Evolutionary conservation across 345 rosid genomes (phyloP).

Genomic region (Toxicodendron radicans): DNA sequence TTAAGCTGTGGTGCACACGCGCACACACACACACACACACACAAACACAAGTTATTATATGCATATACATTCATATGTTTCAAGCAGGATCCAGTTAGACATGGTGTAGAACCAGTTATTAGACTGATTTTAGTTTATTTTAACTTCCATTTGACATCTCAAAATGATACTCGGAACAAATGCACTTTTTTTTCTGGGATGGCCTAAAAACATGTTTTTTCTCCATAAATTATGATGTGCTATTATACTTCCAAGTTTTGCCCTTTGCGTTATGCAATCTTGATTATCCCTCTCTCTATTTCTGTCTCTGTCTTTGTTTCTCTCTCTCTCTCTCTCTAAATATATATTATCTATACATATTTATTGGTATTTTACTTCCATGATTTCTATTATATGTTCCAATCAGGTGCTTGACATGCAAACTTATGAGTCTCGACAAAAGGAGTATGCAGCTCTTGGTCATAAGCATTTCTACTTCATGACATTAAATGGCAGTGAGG

Average conservation of each 20-base stretch:
- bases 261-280: not conserved
- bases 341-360: too few species aligned
- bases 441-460: conserved; percentile 83
- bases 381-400: conserved; percentile 5
- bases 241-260: not conserved
- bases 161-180: too few species aligned
- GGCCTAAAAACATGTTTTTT: not conserved
- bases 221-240: not conserved
- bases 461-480: conserved; percentile 99
- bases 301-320: too few species aligned
- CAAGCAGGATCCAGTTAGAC: not conserved
- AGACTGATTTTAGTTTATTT: too few species aligned
- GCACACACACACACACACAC: too few species aligned
- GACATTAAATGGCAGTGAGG: conserved; percentile 98
- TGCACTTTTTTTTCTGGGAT: not conserved
- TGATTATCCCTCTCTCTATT: not conserved
- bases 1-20: not conserved
- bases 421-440: conserved; percentile 76
- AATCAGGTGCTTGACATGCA: conserved; percentile 95
- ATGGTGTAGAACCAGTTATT: not conserved
- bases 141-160: too few species aligned
- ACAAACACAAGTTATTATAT: not conserved
- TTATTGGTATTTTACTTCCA: not conserved
- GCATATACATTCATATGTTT: not conserved
- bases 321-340: too few species aligned